phyloP scores from a whole-genome alignment of 2,329 filamentous ascomycete genomes.

The Claviceps cyperi region DNA sequence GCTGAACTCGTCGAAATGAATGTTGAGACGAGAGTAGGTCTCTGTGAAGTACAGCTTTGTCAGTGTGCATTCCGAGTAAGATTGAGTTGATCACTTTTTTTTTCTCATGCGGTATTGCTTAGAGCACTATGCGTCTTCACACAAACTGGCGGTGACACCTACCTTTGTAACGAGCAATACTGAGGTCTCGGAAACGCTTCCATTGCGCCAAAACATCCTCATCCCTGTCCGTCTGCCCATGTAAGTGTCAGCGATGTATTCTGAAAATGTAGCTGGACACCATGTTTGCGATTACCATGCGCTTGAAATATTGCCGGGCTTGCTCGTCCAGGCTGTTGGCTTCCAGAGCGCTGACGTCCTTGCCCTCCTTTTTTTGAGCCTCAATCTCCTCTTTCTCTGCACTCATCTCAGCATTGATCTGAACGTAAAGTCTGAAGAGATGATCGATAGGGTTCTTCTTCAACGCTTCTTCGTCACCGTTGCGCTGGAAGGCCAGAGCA shows the following conservation, averaged over 20 bases:
- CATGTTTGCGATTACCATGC: conserved; percentile 29
- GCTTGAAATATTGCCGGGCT: conserved; percentile 58
- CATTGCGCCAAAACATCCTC: conserved; percentile 44
- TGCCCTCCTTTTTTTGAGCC: conserved; percentile 36
- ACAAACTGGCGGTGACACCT: not conserved
- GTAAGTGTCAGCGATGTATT: not conserved
- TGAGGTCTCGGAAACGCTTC: conserved; percentile 51
- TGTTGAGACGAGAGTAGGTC: conserved; percentile 56
- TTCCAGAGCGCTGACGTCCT: conserved; percentile 33
- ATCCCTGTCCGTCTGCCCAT: conserved; percentile 43
- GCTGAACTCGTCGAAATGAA: conserved; percentile 53
- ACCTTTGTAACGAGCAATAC: conserved; percentile 48
- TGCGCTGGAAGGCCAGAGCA: conserved; percentile 60
- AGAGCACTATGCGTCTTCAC: not conserved
- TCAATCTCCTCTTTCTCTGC: conserved; percentile 54
- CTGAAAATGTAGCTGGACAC: too few species aligned
- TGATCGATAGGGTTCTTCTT: conserved; percentile 65
- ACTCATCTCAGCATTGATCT: conserved; percentile 53
- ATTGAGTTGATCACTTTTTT: not conserved
- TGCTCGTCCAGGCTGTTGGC: conserved; percentile 54
- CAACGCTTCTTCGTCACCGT: conserved; percentile 59
- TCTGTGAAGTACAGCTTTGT: conserved; percentile 14
- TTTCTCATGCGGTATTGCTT: not conserved
- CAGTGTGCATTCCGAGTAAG: not conserved
- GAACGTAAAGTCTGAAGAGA: conserved; percentile 68